Conservation (phyloP, 2,329 filamentous ascomycete species). For the Paramyrothecium sp. region DNA sequence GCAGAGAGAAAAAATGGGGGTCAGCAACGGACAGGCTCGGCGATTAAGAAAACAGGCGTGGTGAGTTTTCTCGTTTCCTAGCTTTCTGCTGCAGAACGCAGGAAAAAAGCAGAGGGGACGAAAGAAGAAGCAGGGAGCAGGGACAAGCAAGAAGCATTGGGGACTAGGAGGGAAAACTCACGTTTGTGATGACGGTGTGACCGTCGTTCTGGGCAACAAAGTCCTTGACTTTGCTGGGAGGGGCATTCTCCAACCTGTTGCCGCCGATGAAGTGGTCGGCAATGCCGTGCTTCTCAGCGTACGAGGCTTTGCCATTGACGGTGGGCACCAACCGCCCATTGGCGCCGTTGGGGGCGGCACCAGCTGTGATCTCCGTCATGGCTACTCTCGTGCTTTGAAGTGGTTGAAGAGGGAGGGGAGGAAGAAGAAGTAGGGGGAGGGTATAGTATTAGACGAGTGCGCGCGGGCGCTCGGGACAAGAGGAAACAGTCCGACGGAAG, state of each 20-base stretch:
- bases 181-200: constrained; percentile 97
- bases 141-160: no score
- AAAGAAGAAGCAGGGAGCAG: neutral
- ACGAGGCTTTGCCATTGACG: constrained; percentile 61
- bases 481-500: neutral
- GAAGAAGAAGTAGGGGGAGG: neutral
- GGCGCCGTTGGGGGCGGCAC: constrained; percentile 33
- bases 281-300: constrained; percentile 78
- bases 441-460: neutral
- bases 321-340: constrained; percentile 51
- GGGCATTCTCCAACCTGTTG: constrained; percentile 79
- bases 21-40: no score
- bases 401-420: neutral
- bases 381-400: constrained; percentile 23
- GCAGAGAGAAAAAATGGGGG: constrained; percentile 8
- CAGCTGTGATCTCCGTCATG: constrained; percentile 49
- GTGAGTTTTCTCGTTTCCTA: no score
- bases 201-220: constrained; percentile 88
- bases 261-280: constrained; percentile 96
- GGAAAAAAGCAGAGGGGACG: neutral
- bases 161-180: constrained; percentile 45
- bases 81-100: no score
- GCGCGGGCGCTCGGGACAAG: neutral
- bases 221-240: constrained; percentile 88
- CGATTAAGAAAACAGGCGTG: no score